These are phyloP conservation scores for Globisporangium orthogonon DNA, from an alignment of 352 stramenopile genomes.

Conservation along the genomic window DNA sequence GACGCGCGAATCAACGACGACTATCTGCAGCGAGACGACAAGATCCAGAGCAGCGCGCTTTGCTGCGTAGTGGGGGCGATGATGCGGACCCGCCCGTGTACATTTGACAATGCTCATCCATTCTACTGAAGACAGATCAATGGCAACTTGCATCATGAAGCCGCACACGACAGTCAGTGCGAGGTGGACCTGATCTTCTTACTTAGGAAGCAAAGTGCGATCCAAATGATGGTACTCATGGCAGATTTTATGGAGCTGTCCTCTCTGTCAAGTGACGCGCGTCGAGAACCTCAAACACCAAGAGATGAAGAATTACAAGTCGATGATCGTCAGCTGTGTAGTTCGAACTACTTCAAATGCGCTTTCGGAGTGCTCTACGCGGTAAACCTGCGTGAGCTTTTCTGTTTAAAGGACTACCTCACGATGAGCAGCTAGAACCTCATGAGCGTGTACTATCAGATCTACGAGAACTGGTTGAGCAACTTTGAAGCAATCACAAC, in stretches of 20 bases:
- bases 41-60: slow-evolving; percentile 1
- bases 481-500: slow-evolving; percentile 8
- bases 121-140: no score
- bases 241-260: slow-evolving; percentile 43
- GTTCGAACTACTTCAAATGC: slow-evolving; percentile 27
- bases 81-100: background rate
- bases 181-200: no score
- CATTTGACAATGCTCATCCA: background rate
- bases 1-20: background rate
- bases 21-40: no score
- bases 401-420: slow-evolving; percentile 24
- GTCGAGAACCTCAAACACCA: slow-evolving; percentile 37
- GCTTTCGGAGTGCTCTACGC: slow-evolving; percentile 18
- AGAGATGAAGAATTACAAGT: slow-evolving; percentile 16
- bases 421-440: slow-evolving; percentile 15
- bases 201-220: no score
- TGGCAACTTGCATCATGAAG: background rate
- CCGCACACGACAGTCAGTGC: background rate
- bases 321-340: slow-evolving; percentile 27
- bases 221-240: slow-evolving; percentile 25
- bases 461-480: slow-evolving; percentile 22
- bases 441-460: slow-evolving; percentile 26
- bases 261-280: slow-evolving; percentile 31
- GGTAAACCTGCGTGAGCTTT: slow-evolving; percentile 12
- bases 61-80: background rate